phyloP scores from a whole-genome alignment of 228 moss, liverwort and hornwort genomes.

The Sphagnum magellanicum region DNA sequence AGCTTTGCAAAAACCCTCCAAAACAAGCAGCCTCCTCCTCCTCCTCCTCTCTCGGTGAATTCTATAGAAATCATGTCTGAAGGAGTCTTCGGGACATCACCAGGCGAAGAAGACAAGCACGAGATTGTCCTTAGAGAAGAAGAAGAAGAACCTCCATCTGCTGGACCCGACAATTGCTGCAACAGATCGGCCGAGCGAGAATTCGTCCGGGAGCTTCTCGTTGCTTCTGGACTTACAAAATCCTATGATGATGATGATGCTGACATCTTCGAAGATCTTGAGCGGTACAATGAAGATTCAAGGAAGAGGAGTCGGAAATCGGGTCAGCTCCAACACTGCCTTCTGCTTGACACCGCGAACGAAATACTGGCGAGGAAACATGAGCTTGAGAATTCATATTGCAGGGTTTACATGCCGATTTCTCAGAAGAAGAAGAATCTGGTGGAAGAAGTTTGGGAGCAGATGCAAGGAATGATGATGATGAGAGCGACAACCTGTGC shows the following conservation, averaged over 20 bases:
- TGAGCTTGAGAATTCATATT: conserved; percentile 24
- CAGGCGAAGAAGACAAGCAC: not conserved
- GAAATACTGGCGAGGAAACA: conserved; percentile 59
- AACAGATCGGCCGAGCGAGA: conserved; percentile 43
- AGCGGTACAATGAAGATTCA: no score
- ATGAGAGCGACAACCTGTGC: conserved; percentile 31
- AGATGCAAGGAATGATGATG: conserved; percentile 29
- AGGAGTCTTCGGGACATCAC: no score
- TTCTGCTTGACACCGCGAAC: conserved; percentile 84
- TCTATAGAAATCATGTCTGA: no score
- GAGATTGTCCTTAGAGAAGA: not conserved
- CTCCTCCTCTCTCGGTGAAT: no score
- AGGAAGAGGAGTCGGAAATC: not conserved
- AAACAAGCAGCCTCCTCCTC: no score
- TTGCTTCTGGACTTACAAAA: conserved; percentile 48
- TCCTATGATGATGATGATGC: not conserved
- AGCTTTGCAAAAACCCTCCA: no score
- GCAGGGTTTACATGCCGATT: conserved; percentile 31
- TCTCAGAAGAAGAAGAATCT: conserved; percentile 31
- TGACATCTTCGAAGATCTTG: no score
- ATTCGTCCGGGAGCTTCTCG: conserved; percentile 60
- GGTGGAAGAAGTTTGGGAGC: conserved; percentile 48
- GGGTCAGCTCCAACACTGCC: conserved; percentile 36
- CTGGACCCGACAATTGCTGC: not conserved
- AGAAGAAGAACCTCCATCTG: no score